Base-by-base conservation (phyloP, 345 rosid genomes). In the Boechera stricta region DNA sequence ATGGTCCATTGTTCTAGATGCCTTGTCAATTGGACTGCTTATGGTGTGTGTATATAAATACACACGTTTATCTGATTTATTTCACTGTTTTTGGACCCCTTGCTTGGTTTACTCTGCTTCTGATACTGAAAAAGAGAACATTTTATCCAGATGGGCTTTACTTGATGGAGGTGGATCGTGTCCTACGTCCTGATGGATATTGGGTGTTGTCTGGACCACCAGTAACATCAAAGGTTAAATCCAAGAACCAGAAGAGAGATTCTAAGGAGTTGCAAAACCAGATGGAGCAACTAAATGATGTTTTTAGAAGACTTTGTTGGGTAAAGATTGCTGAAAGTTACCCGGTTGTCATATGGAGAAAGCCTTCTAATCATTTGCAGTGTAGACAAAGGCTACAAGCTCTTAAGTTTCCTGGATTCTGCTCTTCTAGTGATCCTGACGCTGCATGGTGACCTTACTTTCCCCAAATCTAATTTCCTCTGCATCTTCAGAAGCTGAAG, bases 1-100 rank as follows among this genome's bases (percentile, higher is more conserved):
- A 80, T 91, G 87, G 89, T 82, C 60, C 97, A 89, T 59, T 91
- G 97, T 64, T 88, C 97, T 66, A 84, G 97, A 56, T 91, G 92
- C 84, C 87, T 89, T 24, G 87, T 86, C 9, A 87, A 60, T 10
- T 91, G 94, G 92, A 83, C 84, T 60, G 65, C 74, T 33, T 77
- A 85, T 47, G 90, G 97, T 75, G 31, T 38, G 61, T 55, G 31
- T 76, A 11, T 29, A 42, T 32, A n/a, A 15, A 58, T 58, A 3
- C 12, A 9, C 6, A 1, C n/a, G 13, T 55, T 10, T 71, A 38
- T 16, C 41, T 33, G 35, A 41, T 18, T 42, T 12, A 18, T 33
- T 42, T 49, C 4, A 35, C 1, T 70, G 33, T 57, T 69, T 57
- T 63, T 54, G 21, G 10, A 47, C 10, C 6, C 2, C 5, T 48